Percentiles rank a stretch among this genome's conserved stretches.
Evolutionary conservation across 2,329 filamentous ascomycete species (phyloP).

Genomic region (Aspergillus niger): DNA sequence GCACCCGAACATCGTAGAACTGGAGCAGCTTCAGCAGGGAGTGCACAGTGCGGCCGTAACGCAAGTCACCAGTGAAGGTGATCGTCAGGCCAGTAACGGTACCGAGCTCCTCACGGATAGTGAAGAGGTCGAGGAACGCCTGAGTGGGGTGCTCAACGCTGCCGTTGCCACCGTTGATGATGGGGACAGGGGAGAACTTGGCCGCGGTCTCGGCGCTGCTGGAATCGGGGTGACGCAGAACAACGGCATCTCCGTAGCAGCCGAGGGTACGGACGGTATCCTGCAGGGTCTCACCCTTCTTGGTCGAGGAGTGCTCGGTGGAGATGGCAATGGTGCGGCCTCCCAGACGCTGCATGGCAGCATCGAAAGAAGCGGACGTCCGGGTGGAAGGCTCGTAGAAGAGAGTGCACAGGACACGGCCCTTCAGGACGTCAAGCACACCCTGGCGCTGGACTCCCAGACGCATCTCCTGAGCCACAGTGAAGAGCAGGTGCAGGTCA

Average conservation of each 20-base stretch:
- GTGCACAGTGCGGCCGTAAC: constrained; percentile 92
- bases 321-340: constrained; percentile 81
- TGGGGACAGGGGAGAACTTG: constrained; percentile 84
- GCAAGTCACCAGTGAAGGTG: constrained; percentile 91
- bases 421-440: constrained; percentile 81
- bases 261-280: constrained; percentile 91
- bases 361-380: constrained; percentile 93
- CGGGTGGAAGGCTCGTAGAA: constrained; percentile 98
- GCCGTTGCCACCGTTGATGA: constrained; percentile 97
- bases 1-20: constrained; percentile 92
- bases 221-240: constrained; percentile 90
- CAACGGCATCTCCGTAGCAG: constrained; percentile 92
- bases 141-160: constrained; percentile 96
- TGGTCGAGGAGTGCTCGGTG: constrained; percentile 80
- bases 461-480: constrained; percentile 96
- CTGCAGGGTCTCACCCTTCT: constrained; percentile 92
- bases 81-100: constrained; percentile 94
- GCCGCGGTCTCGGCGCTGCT: constrained; percentile 77
- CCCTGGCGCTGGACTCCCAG: constrained; percentile 91
- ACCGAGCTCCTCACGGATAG: constrained; percentile 94
- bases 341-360: constrained; percentile 96
- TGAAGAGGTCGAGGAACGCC: constrained; percentile 96
- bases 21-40: constrained; percentile 90
- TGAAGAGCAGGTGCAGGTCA: constrained; percentile 91
- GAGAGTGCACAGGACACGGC: constrained; percentile 83